A percentile compares a stretch with the other conserved stretches of the same genome.
Conservation (phyloP, 176 grass and related monocot genomes). For the Panicum miliaceum region DNA sequence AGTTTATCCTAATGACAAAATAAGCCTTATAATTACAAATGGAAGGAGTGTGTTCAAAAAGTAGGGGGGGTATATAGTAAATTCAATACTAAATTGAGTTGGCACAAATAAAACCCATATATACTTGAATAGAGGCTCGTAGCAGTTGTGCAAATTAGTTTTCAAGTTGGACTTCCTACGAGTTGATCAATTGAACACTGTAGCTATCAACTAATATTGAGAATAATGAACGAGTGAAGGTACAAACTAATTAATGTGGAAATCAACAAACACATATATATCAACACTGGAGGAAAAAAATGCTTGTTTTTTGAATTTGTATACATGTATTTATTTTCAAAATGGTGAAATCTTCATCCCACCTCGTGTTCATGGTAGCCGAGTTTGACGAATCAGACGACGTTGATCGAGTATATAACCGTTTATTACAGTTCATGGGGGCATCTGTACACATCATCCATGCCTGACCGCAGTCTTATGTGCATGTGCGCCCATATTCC, state of each 20-base stretch:
- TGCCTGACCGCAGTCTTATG: background rate
- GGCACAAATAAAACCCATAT: background rate
- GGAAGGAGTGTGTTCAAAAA: no score
- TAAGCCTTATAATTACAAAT: no score
- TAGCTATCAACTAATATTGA: background rate
- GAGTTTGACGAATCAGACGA: constrained; percentile 9
- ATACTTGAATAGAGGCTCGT: background rate
- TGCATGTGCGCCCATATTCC: no score
- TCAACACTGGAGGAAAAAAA: no score
- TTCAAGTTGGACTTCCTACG: background rate
- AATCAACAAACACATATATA: background rate
- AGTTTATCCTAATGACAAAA: no score
- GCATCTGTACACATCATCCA: background rate
- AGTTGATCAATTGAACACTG: background rate
- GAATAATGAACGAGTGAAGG: background rate
- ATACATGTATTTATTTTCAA: background rate
- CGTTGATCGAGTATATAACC: background rate
- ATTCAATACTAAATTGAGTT: background rate
- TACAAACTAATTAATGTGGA: background rate
- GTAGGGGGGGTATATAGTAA: no score
- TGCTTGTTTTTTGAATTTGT: background rate
- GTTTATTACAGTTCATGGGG: background rate
- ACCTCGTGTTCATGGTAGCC: background rate
- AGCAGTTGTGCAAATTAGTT: background rate
- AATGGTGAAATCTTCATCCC: background rate